Base-by-base conservation (phyloP, 1,284 basidiomycete genomes). In the Sporisorium iseilematis-ciliati region DNA sequence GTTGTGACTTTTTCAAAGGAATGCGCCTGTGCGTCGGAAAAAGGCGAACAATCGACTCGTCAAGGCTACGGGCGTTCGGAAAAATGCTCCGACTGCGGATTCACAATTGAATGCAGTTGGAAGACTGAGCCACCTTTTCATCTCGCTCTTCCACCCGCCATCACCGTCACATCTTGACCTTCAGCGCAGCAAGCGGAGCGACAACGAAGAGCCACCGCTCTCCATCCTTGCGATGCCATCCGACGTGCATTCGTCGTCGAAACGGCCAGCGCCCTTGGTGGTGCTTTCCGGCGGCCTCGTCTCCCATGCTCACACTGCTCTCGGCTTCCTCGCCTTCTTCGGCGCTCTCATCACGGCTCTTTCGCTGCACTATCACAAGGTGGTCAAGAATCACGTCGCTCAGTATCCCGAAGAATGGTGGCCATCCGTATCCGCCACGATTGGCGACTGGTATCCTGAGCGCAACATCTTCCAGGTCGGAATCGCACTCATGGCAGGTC, bases 321-420 rank as follows among this genome's bases (percentile, higher is more conserved):
- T 93, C 65, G 91, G 91, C 1, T 88, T 89, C 63, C 79, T 88
- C 18, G 93, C 94, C 0, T 97, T 97, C 84, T 60, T 87, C 10
- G 85, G 87, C 7, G 93, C 94, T 1, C 88, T 97, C 35, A 64
- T 88, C 14, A 79, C 94, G 20, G 93, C 91, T 0, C 90, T 89
- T 71, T 84, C 88, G 3, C 88, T 93, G 12, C 92, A 96, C 82
- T 97, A 92, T 87, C 89, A 90, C 80, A 92, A 92, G 83, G 91
- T 97, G 38, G 93, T 95, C 57, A 94, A 93, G 87, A 97, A 97
- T 83, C 90, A 89, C 16, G 89, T 96, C 0, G 38, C 92, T 55
- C 91, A 90, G 21, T 96, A 92, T 84, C 94, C 94, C 0, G 87
- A 94, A 42, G 94, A 96, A 84, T 96, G 92, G 92, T 94, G 93